Percentiles rank a stretch among this genome's conserved stretches.
These are phyloP conservation scores for Hsuehochloa calcarea DNA, from an alignment of 176 grass and related monocot genomes.

Conservation along the genomic window DNA sequence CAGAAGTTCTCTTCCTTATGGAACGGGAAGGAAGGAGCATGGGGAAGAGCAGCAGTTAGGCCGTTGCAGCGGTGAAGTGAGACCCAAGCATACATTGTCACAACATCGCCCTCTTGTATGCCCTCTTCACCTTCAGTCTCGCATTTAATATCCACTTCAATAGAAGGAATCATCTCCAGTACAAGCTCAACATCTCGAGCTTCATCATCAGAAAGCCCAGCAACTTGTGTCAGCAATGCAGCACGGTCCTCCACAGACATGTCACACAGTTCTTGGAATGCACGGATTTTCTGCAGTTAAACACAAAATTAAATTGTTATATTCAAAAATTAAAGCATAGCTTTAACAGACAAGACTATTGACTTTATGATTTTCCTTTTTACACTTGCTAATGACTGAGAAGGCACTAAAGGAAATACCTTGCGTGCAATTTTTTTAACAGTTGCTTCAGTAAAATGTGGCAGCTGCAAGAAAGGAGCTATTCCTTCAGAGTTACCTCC, in stretches of 20 bases:
- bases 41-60: constrained; percentile 76
- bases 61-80: constrained; percentile 74
- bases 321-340: not conserved
- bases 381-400: not conserved
- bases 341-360: not conserved
- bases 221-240: constrained; percentile 70
- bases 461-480: constrained; percentile 88
- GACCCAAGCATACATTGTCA: constrained; percentile 98
- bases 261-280: constrained; percentile 79
- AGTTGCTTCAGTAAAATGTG: constrained; percentile 74
- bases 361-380: not conserved
- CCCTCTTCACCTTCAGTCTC: constrained; percentile 98
- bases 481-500: constrained; percentile 81
- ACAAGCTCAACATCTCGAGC: constrained; percentile 71
- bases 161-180: constrained; percentile 89
- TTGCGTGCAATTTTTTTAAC: constrained; percentile 83
- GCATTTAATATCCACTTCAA: constrained; percentile 85
- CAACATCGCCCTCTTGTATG: constrained; percentile 88
- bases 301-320: not conserved
- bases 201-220: constrained; percentile 66
- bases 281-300: constrained; percentile 69
- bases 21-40: constrained; percentile 75
- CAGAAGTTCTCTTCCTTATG: constrained; percentile 99
- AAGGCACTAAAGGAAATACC: constrained; percentile 41
- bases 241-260: constrained; percentile 63